Conservation (phyloP, 805 yeast species). For the Metschnikowia proteae region DNA sequence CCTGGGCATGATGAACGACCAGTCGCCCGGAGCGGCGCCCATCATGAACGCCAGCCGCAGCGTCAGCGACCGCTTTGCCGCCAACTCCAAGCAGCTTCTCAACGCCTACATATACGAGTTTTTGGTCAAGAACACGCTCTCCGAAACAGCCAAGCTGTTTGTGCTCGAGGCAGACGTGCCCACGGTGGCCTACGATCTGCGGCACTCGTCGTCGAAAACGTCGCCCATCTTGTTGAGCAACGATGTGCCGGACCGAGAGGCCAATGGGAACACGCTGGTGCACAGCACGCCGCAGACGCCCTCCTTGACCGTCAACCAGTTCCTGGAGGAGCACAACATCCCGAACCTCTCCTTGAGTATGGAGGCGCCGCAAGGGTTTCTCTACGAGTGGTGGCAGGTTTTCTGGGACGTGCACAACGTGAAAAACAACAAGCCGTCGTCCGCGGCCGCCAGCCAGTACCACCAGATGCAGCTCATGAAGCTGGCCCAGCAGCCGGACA, state of each 20-base stretch:
- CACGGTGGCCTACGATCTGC: slow-evolving; percentile 12
- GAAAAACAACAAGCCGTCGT: slow-evolving; percentile 38
- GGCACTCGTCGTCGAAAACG: slow-evolving; percentile 15
- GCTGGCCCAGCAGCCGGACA: slow-evolving; percentile 52
- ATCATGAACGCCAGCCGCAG: slow-evolving; percentile 24
- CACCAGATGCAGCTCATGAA: slow-evolving; percentile 58
- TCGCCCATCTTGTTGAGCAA: slow-evolving; percentile 19
- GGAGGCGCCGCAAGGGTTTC: slow-evolving; percentile 84
- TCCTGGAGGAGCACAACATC: slow-evolving; percentile 39
- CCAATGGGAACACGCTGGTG: slow-evolving; percentile 3
- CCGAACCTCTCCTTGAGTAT: slow-evolving; percentile 53
- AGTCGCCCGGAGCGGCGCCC: slow-evolving; percentile 5
- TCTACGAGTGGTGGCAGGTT: slow-evolving; percentile 94
- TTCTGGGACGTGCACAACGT: slow-evolving; percentile 94
- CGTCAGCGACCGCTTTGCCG: slow-evolving; percentile 43
- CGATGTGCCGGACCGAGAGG: slow-evolving; percentile 4
- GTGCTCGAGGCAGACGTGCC: slow-evolving; percentile 74
- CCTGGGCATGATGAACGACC: slow-evolving; percentile 4
- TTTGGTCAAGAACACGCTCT: slow-evolving; percentile 65
- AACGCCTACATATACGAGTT: slow-evolving; percentile 88
- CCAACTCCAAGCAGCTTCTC: slow-evolving; percentile 54
- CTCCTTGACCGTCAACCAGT: slow-evolving; percentile 20
- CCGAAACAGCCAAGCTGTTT: slow-evolving; percentile 70
- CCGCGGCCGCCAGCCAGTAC: slow-evolving; percentile 59
- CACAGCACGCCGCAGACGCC: slow-evolving; percentile 27